These are phyloP conservation scores for Entophlyctis helioformis DNA, from an alignment of 192 early-diverging fungal genomes.

Conservation along the genomic window DNA sequence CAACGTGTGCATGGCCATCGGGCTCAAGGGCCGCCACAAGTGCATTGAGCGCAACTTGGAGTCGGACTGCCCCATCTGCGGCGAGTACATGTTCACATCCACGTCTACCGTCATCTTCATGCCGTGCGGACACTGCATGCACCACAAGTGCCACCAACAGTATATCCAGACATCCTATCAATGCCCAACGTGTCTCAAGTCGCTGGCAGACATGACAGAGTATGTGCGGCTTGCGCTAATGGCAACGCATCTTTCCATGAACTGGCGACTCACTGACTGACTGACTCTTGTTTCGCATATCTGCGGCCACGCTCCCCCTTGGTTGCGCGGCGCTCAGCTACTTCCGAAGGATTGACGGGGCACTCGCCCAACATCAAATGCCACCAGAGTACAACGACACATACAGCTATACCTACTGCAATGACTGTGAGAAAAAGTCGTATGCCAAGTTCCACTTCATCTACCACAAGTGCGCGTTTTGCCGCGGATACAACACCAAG, in stretches of 20 bases:
- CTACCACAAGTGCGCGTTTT: slow-evolving; percentile 87
- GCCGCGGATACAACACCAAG: slow-evolving; percentile 86
- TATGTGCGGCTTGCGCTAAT: too few species aligned
- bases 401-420: slow-evolving; percentile 74
- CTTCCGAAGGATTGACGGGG: slow-evolving; percentile 71
- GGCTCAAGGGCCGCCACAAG: slow-evolving; percentile 63
- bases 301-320: neutral
- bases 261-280: neutral
- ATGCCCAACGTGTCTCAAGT: slow-evolving; percentile 90
- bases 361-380: slow-evolving; percentile 76
- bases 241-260: too few species aligned
- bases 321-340: slow-evolving; percentile 15
- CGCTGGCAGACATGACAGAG: slow-evolving; percentile 68
- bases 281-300: neutral
- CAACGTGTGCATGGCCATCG: slow-evolving; percentile 78
- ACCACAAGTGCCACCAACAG: slow-evolving; percentile 70
- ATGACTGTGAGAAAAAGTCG: slow-evolving; percentile 85
- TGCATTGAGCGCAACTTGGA: slow-evolving; percentile 90
- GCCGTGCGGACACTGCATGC: slow-evolving; percentile 83
- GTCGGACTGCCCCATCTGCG: slow-evolving; percentile 92
- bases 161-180: slow-evolving; percentile 87
- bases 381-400: slow-evolving; percentile 75
- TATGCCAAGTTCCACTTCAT: slow-evolving; percentile 85
- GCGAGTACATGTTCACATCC: slow-evolving; percentile 88
- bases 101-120: slow-evolving; percentile 72